Evolutionary conservation across 306 rosid species (phyloP).

Genomic region (Cicer bijugum): DNA sequence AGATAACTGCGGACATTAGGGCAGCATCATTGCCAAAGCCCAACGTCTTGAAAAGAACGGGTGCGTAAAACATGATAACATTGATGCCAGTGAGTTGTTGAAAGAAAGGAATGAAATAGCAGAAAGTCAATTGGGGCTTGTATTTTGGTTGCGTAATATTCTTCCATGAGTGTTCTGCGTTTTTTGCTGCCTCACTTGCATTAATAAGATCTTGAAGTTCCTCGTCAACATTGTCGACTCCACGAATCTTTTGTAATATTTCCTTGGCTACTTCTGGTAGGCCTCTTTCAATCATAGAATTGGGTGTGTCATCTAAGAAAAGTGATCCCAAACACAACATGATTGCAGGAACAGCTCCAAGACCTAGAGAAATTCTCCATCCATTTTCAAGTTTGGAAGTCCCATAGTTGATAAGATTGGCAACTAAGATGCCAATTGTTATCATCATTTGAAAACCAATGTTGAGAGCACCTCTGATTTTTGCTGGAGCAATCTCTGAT

Average conservation of each 20-base stretch:
- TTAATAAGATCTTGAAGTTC: conserved; percentile 42
- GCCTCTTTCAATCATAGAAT: conserved; percentile 50
- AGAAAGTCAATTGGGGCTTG: conserved; percentile 38
- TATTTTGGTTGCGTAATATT: conserved; percentile 31
- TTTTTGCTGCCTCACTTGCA: conserved; percentile 38
- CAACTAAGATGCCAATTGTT: conserved; percentile 48
- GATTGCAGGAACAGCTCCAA: conserved; percentile 48
- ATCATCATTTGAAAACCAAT: conserved; percentile 50
- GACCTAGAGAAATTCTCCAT: conserved; percentile 45
- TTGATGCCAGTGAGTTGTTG: conserved; percentile 35
- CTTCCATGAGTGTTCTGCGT: conserved; percentile 40
- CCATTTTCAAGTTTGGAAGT: conserved; percentile 30
- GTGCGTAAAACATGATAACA: conserved; percentile 40
- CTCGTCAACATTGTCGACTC: conserved; percentile 23
- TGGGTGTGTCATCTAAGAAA: conserved; percentile 42
- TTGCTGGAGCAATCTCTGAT: conserved; percentile 49
- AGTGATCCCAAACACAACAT: conserved; percentile 33
- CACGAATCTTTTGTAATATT: conserved; percentile 40
- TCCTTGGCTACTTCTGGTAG: conserved; percentile 9
- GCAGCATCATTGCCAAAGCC: conserved; percentile 41
- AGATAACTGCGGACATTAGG: conserved; percentile 38
- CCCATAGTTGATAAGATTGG: conserved; percentile 41
- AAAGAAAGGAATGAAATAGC: conserved; percentile 26
- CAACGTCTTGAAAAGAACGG: conserved; percentile 33
- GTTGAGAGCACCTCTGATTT: conserved; percentile 47